Percentiles rank a stretch among this genome's conserved stretches.
These are phyloP conservation scores for Claviceps quebecensis DNA, from an alignment of 2,329 filamentous ascomycete genomes.

Conservation along the genomic window DNA sequence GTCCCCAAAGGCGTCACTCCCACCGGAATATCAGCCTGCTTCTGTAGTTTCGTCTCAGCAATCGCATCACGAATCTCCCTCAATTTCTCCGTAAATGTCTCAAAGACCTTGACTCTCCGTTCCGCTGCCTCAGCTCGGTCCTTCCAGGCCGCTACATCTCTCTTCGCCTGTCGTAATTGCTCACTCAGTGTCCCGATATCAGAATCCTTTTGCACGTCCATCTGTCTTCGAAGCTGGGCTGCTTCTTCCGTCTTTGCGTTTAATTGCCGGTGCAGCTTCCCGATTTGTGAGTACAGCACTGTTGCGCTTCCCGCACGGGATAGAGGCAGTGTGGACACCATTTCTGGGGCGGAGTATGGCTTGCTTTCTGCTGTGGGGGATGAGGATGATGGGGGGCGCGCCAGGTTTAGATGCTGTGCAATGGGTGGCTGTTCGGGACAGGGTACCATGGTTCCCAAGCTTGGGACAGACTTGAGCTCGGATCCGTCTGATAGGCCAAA, in stretches of 20 bases:
- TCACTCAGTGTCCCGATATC: conserved; percentile 33
- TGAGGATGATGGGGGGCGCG: conserved; percentile 19
- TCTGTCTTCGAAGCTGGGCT: conserved; percentile 27
- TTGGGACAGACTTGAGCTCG: conserved; percentile 12
- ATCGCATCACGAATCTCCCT: conserved; percentile 16
- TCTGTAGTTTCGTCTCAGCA: background rate
- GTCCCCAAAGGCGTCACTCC: too few relatives aligned
- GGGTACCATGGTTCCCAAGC: conserved; percentile 25
- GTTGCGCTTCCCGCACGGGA: conserved; percentile 16
- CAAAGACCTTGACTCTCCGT: conserved; percentile 32
- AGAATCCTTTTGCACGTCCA: conserved; percentile 29
- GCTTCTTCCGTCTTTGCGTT: conserved; percentile 31
- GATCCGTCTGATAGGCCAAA: background rate
- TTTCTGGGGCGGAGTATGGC: background rate
- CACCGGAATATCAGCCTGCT: background rate
- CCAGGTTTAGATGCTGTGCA: conserved; percentile 23
- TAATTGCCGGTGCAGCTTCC: conserved; percentile 33
- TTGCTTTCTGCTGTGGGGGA: conserved; percentile 7
- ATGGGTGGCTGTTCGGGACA: conserved; percentile 23
- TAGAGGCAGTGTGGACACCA: background rate
- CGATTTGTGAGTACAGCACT: conserved; percentile 33
- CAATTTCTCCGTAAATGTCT: conserved; percentile 25
- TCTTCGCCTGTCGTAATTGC: conserved; percentile 27
- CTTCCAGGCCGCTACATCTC: conserved; percentile 32
- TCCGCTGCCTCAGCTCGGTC: conserved; percentile 42